These are phyloP conservation scores for Scleroderma citrinum DNA, from an alignment of 768 basidiomycete species.

Conservation along the genomic window DNA sequence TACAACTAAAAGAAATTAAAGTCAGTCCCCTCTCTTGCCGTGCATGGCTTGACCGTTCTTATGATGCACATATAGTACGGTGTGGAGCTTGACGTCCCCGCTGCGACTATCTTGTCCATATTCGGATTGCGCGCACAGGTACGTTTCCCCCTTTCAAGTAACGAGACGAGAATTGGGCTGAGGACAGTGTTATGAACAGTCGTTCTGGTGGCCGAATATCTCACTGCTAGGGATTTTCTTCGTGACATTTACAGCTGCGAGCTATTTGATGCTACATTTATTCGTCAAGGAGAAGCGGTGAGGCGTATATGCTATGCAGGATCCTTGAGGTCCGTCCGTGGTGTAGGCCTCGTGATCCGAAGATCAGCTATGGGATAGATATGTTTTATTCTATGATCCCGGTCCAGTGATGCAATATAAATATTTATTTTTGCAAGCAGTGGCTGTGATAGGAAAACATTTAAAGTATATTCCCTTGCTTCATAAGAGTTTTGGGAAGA, in stretches of 20 bases:
- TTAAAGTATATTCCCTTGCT: no score
- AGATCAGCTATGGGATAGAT: no score
- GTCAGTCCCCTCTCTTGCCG: conserved; percentile 34
- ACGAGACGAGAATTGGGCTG: not conserved
- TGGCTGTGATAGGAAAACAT: no score
- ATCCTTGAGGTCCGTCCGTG: no score
- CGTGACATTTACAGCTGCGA: conserved; percentile 65
- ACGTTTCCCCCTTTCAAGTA: conserved; percentile 8
- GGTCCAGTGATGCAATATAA: no score
- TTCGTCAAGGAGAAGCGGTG: conserved; percentile 73
- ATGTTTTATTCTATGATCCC: no score
- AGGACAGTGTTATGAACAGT: conserved; percentile 33
- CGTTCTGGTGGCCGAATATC: conserved; percentile 99
- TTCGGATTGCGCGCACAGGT: conserved; percentile 90
- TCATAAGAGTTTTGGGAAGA: no score
- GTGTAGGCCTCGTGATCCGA: no score
- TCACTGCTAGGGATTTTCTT: conserved; percentile 83
- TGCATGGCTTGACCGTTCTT: not conserved
- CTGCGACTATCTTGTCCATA: conserved; percentile 89
- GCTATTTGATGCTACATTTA: conserved; percentile 77
- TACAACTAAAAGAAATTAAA: conserved; percentile 88
- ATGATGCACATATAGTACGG: conserved; percentile 59
- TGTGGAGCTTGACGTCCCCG: conserved; percentile 93
- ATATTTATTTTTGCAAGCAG: no score
- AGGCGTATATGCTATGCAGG: no score